phyloP scores from a whole-genome alignment of 1,284 basidiomycete species.

The Microbotryum lychnidis-dioicae region DNA sequence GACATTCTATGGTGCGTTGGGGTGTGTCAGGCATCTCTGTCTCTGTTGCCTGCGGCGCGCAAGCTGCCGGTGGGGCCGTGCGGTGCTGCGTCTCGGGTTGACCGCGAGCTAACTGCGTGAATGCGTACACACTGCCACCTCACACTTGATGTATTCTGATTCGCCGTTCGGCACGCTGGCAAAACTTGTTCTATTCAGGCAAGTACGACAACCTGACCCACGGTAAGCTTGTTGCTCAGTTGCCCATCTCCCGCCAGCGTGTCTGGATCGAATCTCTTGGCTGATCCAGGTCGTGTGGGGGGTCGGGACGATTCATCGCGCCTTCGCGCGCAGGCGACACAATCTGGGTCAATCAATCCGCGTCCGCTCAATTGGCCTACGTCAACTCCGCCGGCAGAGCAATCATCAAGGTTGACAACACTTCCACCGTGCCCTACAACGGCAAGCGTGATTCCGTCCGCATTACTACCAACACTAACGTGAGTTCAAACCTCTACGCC shows the following conservation, averaged over 20 bases:
- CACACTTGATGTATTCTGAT: neutral
- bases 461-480: conserved; percentile 1
- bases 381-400: conserved; percentile 20
- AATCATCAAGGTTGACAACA: conserved; percentile 24
- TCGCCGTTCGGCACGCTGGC: neutral
- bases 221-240: neutral
- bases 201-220: conserved; percentile 26
- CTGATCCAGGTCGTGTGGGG: neutral
- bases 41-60: neutral
- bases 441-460: conserved; percentile 21
- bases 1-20: conserved; percentile 18
- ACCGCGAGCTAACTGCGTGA: too few relatives aligned
- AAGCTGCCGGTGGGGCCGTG: neutral
- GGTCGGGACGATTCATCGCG: neutral
- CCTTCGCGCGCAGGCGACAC: conserved; percentile 11
- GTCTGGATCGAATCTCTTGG: neutral
- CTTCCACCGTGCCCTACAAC: conserved; percentile 12
- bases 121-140: too few relatives aligned
- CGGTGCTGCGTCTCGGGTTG: neutral
- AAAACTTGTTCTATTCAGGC: neutral
- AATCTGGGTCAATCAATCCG: conserved; percentile 20
- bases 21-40: neutral
- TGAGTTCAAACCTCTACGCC: neutral
- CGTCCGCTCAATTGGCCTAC: conserved; percentile 14
- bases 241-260: neutral